Evolutionary conservation across 2,329 filamentous ascomycete species (phyloP), one percentile per base, ranked within the genome.

Genomic region (Verticillium nonalfalfae): DNA sequence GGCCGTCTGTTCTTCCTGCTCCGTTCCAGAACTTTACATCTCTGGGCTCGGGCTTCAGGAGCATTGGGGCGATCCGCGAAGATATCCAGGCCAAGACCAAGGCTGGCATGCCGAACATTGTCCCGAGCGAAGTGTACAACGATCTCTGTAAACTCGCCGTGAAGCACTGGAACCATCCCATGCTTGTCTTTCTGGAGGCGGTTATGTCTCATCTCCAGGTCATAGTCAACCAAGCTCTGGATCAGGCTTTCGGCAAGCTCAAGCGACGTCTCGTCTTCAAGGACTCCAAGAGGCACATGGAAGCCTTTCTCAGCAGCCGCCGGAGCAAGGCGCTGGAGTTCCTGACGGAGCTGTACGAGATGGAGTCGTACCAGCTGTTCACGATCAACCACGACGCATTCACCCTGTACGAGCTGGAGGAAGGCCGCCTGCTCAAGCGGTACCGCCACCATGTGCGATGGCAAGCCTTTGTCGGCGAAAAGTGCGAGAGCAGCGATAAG

Each of bases 101-200:
- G 18, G 81, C 84, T 0, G 86, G 87, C 0, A 78, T 87, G 66
- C 85, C 85, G 0, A 81, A 82, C 7, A 78, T 86, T 0, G 81
- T 85, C 0, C 82, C 86, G 0, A 80, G 83, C 0, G 82, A 84
- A 40, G 85, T 89, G 0, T 85, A 87, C 26, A 81, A 86, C 34
- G 77, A 78, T 0, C 76, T 90, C 15, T 85, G 83, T 56, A 75
- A 79, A 15, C 74, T 82, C n/a, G 81, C 83, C 0, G 81, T 90
- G 1, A 69, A 71, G 7, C 81, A 84, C 1, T 91, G 89, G 89
- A 68, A 78, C 1, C 67, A 68, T 0, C 85, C 86, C 0, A 76
- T 87, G 56, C 69, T 78, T 0, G 75, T 68, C 0, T 84, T 85
- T 56, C 71, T 85, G 6, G 66, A 73, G 3, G 71, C 76, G 5